phyloP scores from a whole-genome alignment of 2,329 filamentous ascomycete genomes.

The Aureobasidium sp. region DNA sequence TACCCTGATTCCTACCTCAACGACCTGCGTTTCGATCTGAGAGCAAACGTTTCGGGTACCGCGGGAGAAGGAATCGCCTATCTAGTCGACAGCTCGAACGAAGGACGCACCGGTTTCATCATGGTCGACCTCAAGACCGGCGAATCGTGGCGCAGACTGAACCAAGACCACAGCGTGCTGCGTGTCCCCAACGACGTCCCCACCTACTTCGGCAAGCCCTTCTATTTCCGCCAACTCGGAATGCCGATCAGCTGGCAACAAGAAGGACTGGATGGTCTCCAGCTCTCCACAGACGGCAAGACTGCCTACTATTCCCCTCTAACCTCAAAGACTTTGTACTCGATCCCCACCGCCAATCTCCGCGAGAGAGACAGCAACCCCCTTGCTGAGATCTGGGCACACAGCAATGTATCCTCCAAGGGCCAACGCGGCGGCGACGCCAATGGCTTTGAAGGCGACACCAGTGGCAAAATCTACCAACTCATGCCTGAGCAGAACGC shows the following conservation, averaged over 20 bases:
- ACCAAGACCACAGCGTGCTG: conserved; percentile 28
- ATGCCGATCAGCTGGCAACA: conserved; percentile 23
- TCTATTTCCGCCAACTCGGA: conserved; percentile 25
- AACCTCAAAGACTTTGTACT: conserved; percentile 32
- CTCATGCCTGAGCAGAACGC: conserved; percentile 42
- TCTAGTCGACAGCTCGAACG: conserved; percentile 40
- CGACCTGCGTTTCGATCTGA: conserved; percentile 42
- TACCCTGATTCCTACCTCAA: conserved; percentile 43
- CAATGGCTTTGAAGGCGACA: conserved; percentile 41
- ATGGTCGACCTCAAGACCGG: conserved; percentile 39
- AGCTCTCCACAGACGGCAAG: conserved; percentile 38
- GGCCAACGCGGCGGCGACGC: conserved; percentile 41
- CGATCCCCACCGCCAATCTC: conserved; percentile 28
- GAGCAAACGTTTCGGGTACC: conserved; percentile 32
- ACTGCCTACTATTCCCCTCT: conserved; percentile 40
- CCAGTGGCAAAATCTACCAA: conserved; percentile 40
- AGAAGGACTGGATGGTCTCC: conserved; percentile 38
- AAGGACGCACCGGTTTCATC: conserved; percentile 42
- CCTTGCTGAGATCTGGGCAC: conserved; percentile 35
- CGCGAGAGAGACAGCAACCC: conserved; percentile 27
- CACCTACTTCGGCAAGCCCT: conserved; percentile 27
- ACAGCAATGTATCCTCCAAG: conserved; percentile 41
- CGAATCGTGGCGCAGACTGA: conserved; percentile 36
- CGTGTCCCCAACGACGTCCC: conserved; percentile 28
- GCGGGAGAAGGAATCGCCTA: conserved; percentile 39